Base-by-base conservation (phyloP, 139 green algal genomes). In the Picochlorum sp. region DNA sequence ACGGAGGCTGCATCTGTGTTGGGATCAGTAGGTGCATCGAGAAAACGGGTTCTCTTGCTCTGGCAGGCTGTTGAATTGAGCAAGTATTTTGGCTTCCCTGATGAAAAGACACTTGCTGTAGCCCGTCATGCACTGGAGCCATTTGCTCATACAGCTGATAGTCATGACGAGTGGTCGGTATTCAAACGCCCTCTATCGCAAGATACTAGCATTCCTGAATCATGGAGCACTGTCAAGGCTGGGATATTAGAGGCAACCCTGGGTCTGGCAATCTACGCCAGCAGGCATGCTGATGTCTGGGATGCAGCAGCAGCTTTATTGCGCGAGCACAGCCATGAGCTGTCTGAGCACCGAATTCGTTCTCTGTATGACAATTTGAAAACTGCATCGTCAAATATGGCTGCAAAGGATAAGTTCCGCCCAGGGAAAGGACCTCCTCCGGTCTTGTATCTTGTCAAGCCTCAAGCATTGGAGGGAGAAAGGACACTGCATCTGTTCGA, bases 41-140 rank as follows among this genome's bases (percentile, higher is more conserved):
- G 85, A 56, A 87, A 85, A 77, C 78, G 85, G 7, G 58, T 69
- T 52, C 77, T 92, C 52, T 74, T 92, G 70, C 72, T 92, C 47
- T 92, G 85, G 83, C 71, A 86, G 34, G 79, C 81, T 0, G 52
- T 83, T 14, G 83, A 91, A 64, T 63, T 82, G 15, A 78, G 66
- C n/a, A 77, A 74, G 66, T 47, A 58, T 37, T 68, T 77, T 24
- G 71, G 70, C 21, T 76, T 76, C 24, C 75, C 75, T 24, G 69
- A 76, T 20, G 11, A 66, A 4, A 49, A 56, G 49, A 83, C 74
- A 14, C 74, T 83, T 26, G 69, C 75, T 34, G 74, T 71, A 41
- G 62, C 64, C 16, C 41, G 20, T 0, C 59, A 60, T 30, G 51
- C 23, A 34, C 21, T 59, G 11, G 51, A 59, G 51, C 23, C 23